Base-by-base conservation (phyloP, 2,329 filamentous ascomycete genomes). In the Coniosporium tulheliwenetii region DNA sequence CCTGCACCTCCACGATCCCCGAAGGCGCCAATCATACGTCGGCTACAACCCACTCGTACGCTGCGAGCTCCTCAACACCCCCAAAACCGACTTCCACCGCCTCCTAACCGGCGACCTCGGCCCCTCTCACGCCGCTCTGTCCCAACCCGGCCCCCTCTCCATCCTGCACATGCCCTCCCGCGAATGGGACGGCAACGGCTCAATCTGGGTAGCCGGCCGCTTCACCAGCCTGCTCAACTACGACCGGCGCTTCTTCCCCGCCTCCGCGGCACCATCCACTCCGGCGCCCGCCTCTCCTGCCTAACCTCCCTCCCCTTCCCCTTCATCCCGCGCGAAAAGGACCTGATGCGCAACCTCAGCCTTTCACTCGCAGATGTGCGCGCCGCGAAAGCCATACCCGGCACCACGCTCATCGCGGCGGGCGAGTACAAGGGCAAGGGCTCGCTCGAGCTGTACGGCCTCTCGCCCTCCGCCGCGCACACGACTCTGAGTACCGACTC, bases 381-480 rank as follows among this genome's bases (percentile, higher is more conserved):
- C 46, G 61, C 64, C 13, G 67, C 68, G n/a, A 79, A 79, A 48
- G 60, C 52, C n/a, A 56, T 58, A 0, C 51, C 60, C 0, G 70
- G 78, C 0, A 69, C 79, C 37, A 86, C 81, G 0, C 61, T 95
- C 19, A 73, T 94, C 39, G 84, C 85, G 2, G 84, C 82, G 33
- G 89, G 87, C 5, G 84, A 89, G 54, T 95, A 95, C 63, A 93
- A 91, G 50, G 85, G 81, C 30, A 87, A 91, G 57, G 89, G 89
- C 1, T 87, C 82, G 0, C 66, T 96, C 2, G 89, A 96, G 54
- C 64, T 94, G n/a, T 94, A 93, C 57, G 77, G 77, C 10, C 61
- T 85, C 1, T 60, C 60, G 10, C 39, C 54, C 41, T 16, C 39
- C 39, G 15, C 10, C 12, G 15, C 5, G 10, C 40, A 50, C 49